A percentile compares a stretch with the other conserved stretches of the same genome.
Conservation (phyloP, 2,329 filamentous ascomycete species). For the Phialocephala sp. region DNA sequence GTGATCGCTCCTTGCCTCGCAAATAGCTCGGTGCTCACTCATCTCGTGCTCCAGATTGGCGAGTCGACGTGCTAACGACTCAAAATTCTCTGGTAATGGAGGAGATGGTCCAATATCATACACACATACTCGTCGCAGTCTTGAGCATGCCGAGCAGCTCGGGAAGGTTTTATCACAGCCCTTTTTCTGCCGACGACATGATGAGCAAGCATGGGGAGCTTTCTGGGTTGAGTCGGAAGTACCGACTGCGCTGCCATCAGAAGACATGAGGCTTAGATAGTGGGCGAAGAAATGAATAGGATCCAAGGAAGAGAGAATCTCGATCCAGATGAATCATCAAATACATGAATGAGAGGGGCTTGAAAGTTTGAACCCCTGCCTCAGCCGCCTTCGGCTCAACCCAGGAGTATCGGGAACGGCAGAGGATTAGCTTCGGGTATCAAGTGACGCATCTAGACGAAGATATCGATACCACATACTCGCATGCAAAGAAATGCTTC, state of each 20-base stretch:
- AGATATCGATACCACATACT: no score
- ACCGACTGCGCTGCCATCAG: not conserved
- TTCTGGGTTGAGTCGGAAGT: constrained; percentile 3
- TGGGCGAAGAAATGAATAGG: not conserved
- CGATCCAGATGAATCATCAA: not conserved
- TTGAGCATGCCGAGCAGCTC: constrained; percentile 14
- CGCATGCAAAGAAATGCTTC: no score
- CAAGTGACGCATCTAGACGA: no score
- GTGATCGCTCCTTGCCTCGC: not conserved
- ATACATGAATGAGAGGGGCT: not conserved
- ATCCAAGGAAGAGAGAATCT: not conserved
- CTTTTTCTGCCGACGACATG: constrained; percentile 19
- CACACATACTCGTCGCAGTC: constrained; percentile 7
- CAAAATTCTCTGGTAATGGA: not conserved
- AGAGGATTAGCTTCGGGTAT: no score
- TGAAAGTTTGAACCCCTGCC: not conserved
- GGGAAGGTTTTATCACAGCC: constrained; percentile 16
- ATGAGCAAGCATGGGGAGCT: constrained; percentile 15
- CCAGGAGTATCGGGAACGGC: no score
- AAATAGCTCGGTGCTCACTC: constrained; percentile 13
- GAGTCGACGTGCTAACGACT: constrained; percentile 11
- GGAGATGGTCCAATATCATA: constrained; percentile 6
- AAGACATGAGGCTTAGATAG: not conserved
- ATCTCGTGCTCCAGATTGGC: constrained; percentile 13
- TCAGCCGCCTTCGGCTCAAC: no score